Evolutionary conservation across 805 yeast species (phyloP), one percentile per base, ranked within the genome.

Genomic region (Wickerhamomyces chaumierensis): DNA sequence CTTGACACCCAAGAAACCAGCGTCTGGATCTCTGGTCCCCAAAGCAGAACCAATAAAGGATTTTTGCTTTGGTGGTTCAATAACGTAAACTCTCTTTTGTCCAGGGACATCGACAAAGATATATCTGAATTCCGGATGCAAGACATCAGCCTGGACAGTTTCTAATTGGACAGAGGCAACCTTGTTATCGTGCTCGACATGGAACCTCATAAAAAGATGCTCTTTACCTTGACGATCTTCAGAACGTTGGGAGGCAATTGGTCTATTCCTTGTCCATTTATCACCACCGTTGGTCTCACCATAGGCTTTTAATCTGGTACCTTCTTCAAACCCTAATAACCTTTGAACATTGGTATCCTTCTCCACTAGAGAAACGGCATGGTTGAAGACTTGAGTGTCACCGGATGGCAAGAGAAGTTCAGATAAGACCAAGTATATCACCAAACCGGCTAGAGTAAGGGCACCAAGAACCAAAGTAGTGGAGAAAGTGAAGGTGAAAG

Each of bases 331-430:
- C 15, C 72, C 71, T 31, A 88, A 63, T 23, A 78, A 56, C 45
- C 66, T 61, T 48, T 78, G 78, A 3, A 81, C 78, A 31, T 57
- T 58, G 36, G 69, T 68, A 56, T 81, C 84, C 42, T 78, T 65
- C 53, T 88, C 90, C 31, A 86, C 73, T 49, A 83, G 61, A 12
- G 74, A 71, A 25, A 87, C 87, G 2, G 94, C 94, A 48, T 85
- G 73, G 61, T 88, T 87, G 65, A 88, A 88, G 2, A 94, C 75
- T 46, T 81, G 82, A 0, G 95, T 88, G 54, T 88, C 96, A 18
- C 95, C 94, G 1, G 94, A 80, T 9, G 96, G 96, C 36, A 88
- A 71, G 47, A 85, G 75, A 25, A 88, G 62, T 55, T 88, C 96
- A 11, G 80, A 68, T n/a, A 81, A 70, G 18, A 87, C 73, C 44